Base-by-base conservation (phyloP, 2,329 filamentous ascomycete species). In the Eutypa lata region DNA sequence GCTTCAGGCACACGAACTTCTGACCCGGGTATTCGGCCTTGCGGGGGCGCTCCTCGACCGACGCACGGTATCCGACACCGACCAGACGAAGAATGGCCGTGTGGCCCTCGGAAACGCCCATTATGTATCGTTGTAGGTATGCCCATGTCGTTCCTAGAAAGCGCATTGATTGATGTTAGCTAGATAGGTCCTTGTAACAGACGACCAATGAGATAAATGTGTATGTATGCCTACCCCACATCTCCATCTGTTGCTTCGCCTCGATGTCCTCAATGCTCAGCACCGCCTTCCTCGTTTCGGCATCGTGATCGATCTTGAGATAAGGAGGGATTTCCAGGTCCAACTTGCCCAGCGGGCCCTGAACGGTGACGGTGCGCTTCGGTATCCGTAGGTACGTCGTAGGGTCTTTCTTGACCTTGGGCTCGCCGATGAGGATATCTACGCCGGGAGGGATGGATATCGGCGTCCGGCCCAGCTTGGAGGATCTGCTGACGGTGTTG, bases 31-130 rank as follows among this genome's bases (percentile, higher is more conserved):
- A 97, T 67, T 86, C 79, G 54, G 88, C 85, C 54, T 88, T 90
- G 33, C 77, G 84, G 22, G 89, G 89, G 38, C 81, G 87, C 53
- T 86, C 75, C 71, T 97, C 92, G 62, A 99, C 82, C 3, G 84
- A 89, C 16, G 94, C 94, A 72, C 93, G 84, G 80, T 97, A 99
- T 55, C 94, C 94, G 54, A 99, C 94, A 67, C 94, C 94, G 26
- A 97, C 91, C 50, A 99, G 81, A 59, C 93, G 88, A 50, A 99
- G 79, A 63, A 99, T 91, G 33, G 92, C 91, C 18, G 90, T 92
- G 74, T 99, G 94, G 35, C 94, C 94, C 81, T 99, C 94, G 37
- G 91, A 96, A 21, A 99, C 94, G 54, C 94, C 94, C 57, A 91
- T 84, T 56, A 99, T 89, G 76, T 95, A 86, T 70, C 94, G 95